These are phyloP conservation scores for Phytopythium ostracodes DNA, from an alignment of 352 stramenopile species.

Conservation along the genomic window DNA sequence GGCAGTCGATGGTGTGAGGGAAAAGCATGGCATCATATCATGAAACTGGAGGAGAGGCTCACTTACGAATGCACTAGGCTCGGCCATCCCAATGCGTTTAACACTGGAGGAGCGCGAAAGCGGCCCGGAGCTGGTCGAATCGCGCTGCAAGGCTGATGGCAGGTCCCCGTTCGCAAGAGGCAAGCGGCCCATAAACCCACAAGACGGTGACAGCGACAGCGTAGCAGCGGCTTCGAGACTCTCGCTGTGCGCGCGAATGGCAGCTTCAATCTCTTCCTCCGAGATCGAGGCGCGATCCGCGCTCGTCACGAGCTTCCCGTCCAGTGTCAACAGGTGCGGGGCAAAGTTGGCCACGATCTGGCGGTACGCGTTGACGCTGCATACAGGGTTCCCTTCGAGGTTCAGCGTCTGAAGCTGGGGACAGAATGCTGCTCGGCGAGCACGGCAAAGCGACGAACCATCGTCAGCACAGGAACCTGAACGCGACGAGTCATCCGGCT, in stretches of 20 bases:
- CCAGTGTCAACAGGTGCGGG: slow-evolving; percentile 62
- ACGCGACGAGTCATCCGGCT: no score
- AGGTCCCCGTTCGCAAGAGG: neutral
- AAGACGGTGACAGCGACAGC: neutral
- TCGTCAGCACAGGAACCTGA: neutral
- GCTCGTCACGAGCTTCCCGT: slow-evolving; percentile 36
- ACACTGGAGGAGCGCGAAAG: slow-evolving; percentile 29
- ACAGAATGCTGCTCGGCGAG: slow-evolving; percentile 43
- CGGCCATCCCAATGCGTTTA: slow-evolving; percentile 10
- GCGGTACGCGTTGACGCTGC: slow-evolving; percentile 48
- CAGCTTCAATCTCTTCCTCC: slow-evolving; percentile 44
- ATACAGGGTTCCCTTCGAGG: slow-evolving; percentile 65
- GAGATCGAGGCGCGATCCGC: slow-evolving; percentile 37
- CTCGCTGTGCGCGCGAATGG: slow-evolving; percentile 27
- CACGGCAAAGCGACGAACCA: neutral
- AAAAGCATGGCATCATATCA: no score
- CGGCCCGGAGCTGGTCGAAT: slow-evolving; percentile 6
- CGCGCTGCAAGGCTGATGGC: neutral
- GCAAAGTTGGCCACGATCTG: slow-evolving; percentile 66
- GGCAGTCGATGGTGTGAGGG: neutral
- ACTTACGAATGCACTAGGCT: slow-evolving; percentile 13
- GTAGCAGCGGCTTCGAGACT: slow-evolving; percentile 3
- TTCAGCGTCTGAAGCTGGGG: slow-evolving; percentile 55
- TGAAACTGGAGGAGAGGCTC: neutral
- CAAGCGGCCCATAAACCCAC: neutral